Evolutionary conservation across 2,329 filamentous ascomycete genomes (phyloP).

Genomic region (Bipolaris victoriae): DNA sequence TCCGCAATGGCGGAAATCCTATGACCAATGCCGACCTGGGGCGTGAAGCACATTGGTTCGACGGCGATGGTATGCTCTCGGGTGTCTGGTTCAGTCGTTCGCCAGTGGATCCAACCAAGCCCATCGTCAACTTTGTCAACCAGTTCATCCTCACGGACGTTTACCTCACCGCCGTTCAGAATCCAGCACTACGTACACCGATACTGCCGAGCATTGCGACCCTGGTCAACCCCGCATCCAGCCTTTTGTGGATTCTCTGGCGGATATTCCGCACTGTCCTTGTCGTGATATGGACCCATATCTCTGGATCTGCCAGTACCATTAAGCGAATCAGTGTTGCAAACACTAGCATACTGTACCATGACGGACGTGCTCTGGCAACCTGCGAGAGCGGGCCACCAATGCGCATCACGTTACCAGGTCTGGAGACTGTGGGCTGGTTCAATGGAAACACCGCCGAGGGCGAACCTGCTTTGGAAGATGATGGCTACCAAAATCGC

Average conservation of each 20-base stretch:
- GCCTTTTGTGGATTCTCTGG: constrained; percentile 58
- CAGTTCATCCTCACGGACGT: constrained; percentile 73
- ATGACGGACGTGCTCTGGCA: constrained; percentile 71
- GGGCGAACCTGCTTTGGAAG: constrained; percentile 49
- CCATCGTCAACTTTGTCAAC: constrained; percentile 70
- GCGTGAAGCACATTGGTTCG: constrained; percentile 74
- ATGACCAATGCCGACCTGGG: constrained; percentile 65
- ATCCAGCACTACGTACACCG: constrained; percentile 57
- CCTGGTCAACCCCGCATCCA: constrained; percentile 65
- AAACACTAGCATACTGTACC: constrained; percentile 70
- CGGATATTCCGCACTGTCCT: constrained; percentile 63
- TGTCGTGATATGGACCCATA: constrained; percentile 63
- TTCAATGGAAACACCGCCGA: constrained; percentile 66
- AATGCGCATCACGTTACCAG: constrained; percentile 68
- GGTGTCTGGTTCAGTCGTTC: constrained; percentile 65
- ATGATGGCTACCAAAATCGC: constrained; percentile 24
- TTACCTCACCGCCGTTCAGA: constrained; percentile 61
- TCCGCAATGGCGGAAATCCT: constrained; percentile 74
- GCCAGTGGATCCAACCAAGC: constrained; percentile 43
- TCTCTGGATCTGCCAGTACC: constrained; percentile 61
- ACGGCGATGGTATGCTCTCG: constrained; percentile 76
- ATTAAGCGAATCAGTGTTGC: constrained; percentile 74
- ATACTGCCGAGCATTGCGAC: constrained; percentile 72
- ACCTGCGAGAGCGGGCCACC: constrained; percentile 75
- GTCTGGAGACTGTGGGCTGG: constrained; percentile 72